phyloP scores from a whole-genome alignment of 2,329 filamentous ascomycete species.

The Lecanosticta acicola region DNA sequence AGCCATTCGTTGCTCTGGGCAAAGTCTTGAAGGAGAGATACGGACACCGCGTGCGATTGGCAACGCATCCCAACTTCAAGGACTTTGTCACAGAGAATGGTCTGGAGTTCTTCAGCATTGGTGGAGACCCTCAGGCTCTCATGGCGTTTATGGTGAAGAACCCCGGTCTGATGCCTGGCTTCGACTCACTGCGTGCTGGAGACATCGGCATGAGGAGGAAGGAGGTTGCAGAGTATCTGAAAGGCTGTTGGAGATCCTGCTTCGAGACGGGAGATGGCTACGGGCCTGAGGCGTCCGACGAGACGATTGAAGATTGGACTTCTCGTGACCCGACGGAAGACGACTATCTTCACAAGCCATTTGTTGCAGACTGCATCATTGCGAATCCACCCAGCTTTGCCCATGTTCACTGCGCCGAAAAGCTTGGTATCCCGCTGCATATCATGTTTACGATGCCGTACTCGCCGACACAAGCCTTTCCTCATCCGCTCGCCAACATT shows the following conservation, averaged over 20 bases:
- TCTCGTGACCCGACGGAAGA: slow-evolving; percentile 32
- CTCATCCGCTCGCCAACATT: slow-evolving; percentile 80
- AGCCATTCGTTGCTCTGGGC: slow-evolving; percentile 47
- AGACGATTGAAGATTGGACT: slow-evolving; percentile 47
- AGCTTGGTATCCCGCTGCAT: slow-evolving; percentile 67
- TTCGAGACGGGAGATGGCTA: slow-evolving; percentile 69
- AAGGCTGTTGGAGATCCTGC: slow-evolving; percentile 82
- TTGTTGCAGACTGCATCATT: slow-evolving; percentile 77
- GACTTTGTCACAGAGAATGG: slow-evolving; percentile 47
- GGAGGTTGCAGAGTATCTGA: slow-evolving; percentile 72
- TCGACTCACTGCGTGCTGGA: slow-evolving; percentile 69
- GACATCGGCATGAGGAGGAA: slow-evolving; percentile 69
- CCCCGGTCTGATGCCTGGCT: slow-evolving; percentile 75
- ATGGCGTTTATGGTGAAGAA: slow-evolving; percentile 87
- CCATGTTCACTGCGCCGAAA: slow-evolving; percentile 69
- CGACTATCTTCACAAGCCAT: slow-evolving; percentile 51
- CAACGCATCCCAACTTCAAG: slow-evolving; percentile 46
- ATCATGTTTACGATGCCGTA: slow-evolving; percentile 97
- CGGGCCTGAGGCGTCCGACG: slow-evolving; percentile 31
- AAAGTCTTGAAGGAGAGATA: slow-evolving; percentile 47
- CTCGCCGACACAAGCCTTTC: slow-evolving; percentile 78
- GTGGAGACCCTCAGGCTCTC: slow-evolving; percentile 45
- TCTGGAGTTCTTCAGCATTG: slow-evolving; percentile 49
- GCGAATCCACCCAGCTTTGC: slow-evolving; percentile 74
- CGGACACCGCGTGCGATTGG: slow-evolving; percentile 43